These are phyloP conservation scores for Dryas alaskensis DNA, from an alignment of 306 rosid species.

Conservation along the genomic window DNA sequence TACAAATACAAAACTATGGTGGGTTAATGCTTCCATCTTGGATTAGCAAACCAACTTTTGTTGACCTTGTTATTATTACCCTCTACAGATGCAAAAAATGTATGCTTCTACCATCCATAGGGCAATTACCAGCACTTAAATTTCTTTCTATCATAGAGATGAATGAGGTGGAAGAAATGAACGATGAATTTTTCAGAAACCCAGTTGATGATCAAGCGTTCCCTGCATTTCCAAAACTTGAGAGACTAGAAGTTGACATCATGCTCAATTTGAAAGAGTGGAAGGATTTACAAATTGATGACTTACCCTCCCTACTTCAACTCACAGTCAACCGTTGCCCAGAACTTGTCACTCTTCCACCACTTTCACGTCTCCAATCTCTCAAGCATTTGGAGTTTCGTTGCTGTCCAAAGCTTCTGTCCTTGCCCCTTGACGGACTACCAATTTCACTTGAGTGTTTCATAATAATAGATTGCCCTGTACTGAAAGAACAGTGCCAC, in stretches of 20 bases:
- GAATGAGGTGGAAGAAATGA: conserved; percentile 16
- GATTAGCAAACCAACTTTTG: conserved; percentile 14
- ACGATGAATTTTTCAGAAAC: conserved; percentile 5
- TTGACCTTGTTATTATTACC: conserved; percentile 1
- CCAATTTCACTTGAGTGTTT: conserved; percentile 18
- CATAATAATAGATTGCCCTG: conserved; percentile 8
- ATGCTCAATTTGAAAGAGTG: conserved; percentile 25
- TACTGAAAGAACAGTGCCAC: conserved; percentile 11
- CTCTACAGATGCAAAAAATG: conserved; percentile 18
- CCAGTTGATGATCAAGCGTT: background rate
- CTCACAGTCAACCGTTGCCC: conserved; percentile 22
- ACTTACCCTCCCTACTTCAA: conserved; percentile 17
- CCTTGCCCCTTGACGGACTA: conserved; percentile 4
- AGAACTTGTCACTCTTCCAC: conserved; percentile 9
- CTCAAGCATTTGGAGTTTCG: conserved; percentile 16
- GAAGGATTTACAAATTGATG: conserved; percentile 13
- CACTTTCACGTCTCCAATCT: conserved; percentile 7
- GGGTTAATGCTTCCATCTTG: conserved; percentile 31
- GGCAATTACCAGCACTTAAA: conserved; percentile 22
- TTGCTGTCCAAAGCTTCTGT: conserved; percentile 10
- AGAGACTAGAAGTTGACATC: conserved; percentile 6
- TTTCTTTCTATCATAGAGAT: conserved; percentile 16
- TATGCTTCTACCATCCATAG: conserved; percentile 10
- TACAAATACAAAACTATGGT: conserved; percentile 9
- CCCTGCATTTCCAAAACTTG: conserved; percentile 16